Percentiles rank a stretch among this genome's conserved stretches.
These are phyloP conservation scores for Cladochytrium replicatum DNA, from an alignment of 192 early-diverging fungal species.

Conservation along the genomic window DNA sequence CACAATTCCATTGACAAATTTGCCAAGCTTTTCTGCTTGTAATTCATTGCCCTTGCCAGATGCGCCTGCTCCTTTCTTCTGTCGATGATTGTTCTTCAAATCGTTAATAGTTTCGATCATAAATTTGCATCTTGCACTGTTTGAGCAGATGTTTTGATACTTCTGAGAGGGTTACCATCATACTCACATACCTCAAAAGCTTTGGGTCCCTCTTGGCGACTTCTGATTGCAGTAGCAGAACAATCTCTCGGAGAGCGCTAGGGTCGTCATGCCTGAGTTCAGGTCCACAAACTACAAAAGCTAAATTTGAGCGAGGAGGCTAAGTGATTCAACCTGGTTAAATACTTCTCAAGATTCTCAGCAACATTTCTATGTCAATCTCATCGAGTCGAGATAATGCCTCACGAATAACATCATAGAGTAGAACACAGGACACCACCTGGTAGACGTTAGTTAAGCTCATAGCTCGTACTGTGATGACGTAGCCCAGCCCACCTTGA, in stretches of 20 bases:
- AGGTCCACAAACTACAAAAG: slow-evolving; percentile 51
- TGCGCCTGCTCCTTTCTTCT: background rate
- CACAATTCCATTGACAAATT: slow-evolving; percentile 18
- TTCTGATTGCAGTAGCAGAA: slow-evolving; percentile 53
- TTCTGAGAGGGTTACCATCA: no score
- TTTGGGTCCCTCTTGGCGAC: slow-evolving; percentile 30
- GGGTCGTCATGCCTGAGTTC: slow-evolving; percentile 91
- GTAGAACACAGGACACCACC: slow-evolving; percentile 62
- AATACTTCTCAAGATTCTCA: slow-evolving; percentile 64
- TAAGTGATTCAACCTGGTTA: background rate
- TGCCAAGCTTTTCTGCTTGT: slow-evolving; percentile 36
- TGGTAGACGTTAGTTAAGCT: slow-evolving; percentile 55
- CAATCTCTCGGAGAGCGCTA: slow-evolving; percentile 79
- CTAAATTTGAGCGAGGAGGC: background rate
- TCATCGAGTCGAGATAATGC: slow-evolving; percentile 65
- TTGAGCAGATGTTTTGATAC: slow-evolving; percentile 5
- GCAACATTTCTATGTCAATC: slow-evolving; percentile 78
- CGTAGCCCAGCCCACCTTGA: no score
- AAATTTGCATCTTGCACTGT: slow-evolving; percentile 63
- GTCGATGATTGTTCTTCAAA: slow-evolving; percentile 79
- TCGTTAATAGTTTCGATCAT: slow-evolving; percentile 92
- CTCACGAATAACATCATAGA: slow-evolving; percentile 76
- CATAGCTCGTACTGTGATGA: no score
- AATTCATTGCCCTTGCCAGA: slow-evolving; percentile 9
- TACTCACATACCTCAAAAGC: slow-evolving; percentile 29